Percentiles rank a stretch among this genome's conserved stretches.
phyloP scores from a whole-genome alignment of 331 rosid genomes.

The Quercus tomentella region DNA sequence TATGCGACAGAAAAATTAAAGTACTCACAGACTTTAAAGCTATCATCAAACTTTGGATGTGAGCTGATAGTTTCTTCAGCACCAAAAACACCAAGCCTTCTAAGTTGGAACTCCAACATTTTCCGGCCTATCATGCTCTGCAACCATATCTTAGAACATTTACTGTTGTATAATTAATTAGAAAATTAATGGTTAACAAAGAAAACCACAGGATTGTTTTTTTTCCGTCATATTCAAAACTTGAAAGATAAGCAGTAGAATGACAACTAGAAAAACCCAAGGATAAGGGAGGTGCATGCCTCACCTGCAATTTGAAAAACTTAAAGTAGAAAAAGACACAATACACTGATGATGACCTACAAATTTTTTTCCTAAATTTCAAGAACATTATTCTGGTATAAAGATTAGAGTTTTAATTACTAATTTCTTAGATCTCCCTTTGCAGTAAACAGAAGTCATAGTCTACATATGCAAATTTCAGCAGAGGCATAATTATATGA shows the following conservation, averaged over 20 bases:
- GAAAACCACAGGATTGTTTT: not conserved
- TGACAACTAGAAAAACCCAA: not conserved
- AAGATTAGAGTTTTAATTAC: not conserved
- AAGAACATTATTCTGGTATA: not conserved
- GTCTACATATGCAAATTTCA: not conserved
- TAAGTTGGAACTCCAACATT: constrained; percentile 89
- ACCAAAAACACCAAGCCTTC: constrained; percentile 87
- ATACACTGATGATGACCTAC: not conserved
- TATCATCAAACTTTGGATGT: constrained; percentile 87
- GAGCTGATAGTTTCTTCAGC: constrained; percentile 93
- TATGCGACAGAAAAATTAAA: constrained; percentile 7
- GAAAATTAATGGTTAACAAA: not conserved
- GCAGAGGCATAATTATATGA: not conserved
- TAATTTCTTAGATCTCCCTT: not conserved
- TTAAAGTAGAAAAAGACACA: not conserved
- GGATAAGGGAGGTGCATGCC: not conserved
- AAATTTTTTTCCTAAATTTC: not conserved
- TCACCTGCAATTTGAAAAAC: not conserved
- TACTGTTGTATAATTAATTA: not conserved
- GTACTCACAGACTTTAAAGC: constrained; percentile 72
- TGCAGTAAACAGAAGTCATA: not conserved
- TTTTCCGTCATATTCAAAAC: not conserved
- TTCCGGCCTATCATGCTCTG: constrained; percentile 94
- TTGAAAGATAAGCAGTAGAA: not conserved
- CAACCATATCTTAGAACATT: constrained; percentile 24